Conservation (phyloP, 495 filamentous ascomycete genomes). For the Pyrenopolyporus hunteri region DNA sequence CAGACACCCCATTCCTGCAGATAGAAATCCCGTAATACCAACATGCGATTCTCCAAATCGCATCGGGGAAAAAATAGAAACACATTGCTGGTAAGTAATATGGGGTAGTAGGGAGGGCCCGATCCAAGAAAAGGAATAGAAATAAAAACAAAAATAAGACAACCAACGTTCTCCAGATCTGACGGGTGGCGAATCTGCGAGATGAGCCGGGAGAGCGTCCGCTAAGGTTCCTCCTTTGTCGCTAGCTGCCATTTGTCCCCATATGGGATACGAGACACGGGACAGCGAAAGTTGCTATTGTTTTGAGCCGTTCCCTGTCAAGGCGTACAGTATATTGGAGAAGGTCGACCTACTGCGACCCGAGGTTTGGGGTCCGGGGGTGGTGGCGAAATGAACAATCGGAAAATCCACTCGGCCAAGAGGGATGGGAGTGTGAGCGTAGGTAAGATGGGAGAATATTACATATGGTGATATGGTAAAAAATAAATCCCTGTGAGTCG, state of each 20-base stretch:
- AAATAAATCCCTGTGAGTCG: slow-evolving; percentile 3
- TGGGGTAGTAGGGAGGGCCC: slow-evolving; percentile 1
- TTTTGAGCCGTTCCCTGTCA: slow-evolving; percentile 26
- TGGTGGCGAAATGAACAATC: slow-evolving; percentile 21
- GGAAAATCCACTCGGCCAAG: slow-evolving; percentile 9
- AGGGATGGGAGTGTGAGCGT: not conserved
- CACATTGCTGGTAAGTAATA: slow-evolving; percentile 12
- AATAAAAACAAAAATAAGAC: no score
- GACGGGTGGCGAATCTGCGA: slow-evolving; percentile 29
- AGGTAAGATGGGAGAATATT: not conserved
- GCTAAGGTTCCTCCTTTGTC: slow-evolving; percentile 8
- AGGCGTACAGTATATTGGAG: slow-evolving; percentile 14
- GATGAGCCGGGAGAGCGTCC: slow-evolving; percentile 29
- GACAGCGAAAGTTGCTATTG: slow-evolving; percentile 11
- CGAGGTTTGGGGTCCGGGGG: not conserved
- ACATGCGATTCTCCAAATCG: slow-evolving; percentile 25
- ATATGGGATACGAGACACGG: not conserved
- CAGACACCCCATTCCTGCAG: no score
- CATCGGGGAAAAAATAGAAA: slow-evolving; percentile 24
- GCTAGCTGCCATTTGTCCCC: not conserved
- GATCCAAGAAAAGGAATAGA: slow-evolving; percentile 12
- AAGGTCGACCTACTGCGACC: slow-evolving; percentile 26
- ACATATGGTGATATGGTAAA: not conserved
- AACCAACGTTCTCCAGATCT: slow-evolving; percentile 18
- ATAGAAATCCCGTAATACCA: not conserved